phyloP scores from a whole-genome alignment of 805 yeast genomes.

The Lipomyces kockii region DNA sequence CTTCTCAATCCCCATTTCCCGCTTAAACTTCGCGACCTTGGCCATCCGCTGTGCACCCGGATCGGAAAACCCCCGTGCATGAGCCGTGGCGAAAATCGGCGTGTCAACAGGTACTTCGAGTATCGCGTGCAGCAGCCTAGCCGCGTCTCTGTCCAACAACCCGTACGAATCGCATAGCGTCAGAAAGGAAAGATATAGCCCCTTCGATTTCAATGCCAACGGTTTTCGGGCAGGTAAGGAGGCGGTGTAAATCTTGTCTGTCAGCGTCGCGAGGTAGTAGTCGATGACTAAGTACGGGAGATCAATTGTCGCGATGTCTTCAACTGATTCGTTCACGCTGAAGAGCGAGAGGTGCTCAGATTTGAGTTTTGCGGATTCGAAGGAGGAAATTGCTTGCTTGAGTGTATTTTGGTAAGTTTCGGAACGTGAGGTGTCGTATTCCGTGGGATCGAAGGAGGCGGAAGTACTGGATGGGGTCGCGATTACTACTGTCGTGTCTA shows the following conservation, averaged over 20 bases:
- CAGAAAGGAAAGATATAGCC: constrained; percentile 25
- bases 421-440: constrained; percentile 13
- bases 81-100: constrained; percentile 22
- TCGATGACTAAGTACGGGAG: constrained; percentile 58
- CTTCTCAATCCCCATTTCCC: constrained; percentile 58
- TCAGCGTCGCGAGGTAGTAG: constrained; percentile 58
- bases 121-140: constrained; percentile 16
- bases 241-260: constrained; percentile 41
- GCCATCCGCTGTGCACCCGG: constrained; percentile 62
- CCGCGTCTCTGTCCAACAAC: constrained; percentile 11
- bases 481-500: constrained; percentile 6
- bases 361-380: constrained; percentile 16
- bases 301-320: constrained; percentile 68
- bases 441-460: neutral
- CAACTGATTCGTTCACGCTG: constrained; percentile 70
- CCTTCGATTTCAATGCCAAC: constrained; percentile 24
- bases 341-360: constrained; percentile 58
- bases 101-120: constrained; percentile 22
- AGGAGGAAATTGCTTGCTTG: constrained; percentile 14
- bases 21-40: constrained; percentile 70
- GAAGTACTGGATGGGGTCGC: neutral
- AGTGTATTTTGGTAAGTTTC: constrained; percentile 21
- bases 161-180: constrained; percentile 28
- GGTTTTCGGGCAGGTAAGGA: constrained; percentile 18
- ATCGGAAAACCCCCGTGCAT: constrained; percentile 32